Base-by-base conservation (phyloP, 495 filamentous ascomycete species). In the Xylaria grammica region DNA sequence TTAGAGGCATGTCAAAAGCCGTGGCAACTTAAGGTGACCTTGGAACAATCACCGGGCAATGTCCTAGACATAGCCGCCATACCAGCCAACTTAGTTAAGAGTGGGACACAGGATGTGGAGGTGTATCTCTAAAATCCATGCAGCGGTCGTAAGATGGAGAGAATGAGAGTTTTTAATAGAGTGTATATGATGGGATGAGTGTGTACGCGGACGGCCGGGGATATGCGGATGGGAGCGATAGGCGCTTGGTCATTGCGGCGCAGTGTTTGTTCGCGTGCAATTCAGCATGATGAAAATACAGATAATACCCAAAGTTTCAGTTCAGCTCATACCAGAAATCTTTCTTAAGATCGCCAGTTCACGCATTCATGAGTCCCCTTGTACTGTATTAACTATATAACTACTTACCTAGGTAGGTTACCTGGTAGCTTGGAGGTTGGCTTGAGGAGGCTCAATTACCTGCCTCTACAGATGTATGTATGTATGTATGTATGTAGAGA, bases 131-230 rank as follows among this genome's bases (percentile, higher is more conserved):
- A 59, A 62, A 60, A 51, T 54, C 44, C 42, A 32, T 29, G 44
- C 45, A 27, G 45, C n/a, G 24, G 53, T 60, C 42, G 50, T 22
- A 9, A 15, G 20, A 20, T 17, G 13, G 17, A 0, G 32, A 6
- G 34, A 32, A 8, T 32, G 32, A 15, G 40, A n/a, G 45, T 10
- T 22, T 46, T 57, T 64, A 64, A 57, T 58, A 42, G n/a, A 51
- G 30, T 30, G 62, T 50, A 53, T 56, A 38, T 58, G 38, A 58
- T n/a, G 52, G 53, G 50, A 58, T 50, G 61, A 49, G 51, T 38
- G 38, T 27, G 29, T 19, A 56, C 40, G 51, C 30, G 38, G 46
- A 46, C 10, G 49, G 32, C 17, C 26, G 9, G 58, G 32, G 45
- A 17, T 9, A 58, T 17, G 36, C 4, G 26, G 61, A 50, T 20